Conservation (phyloP, 2,329 filamentous ascomycete species). For the Phyllosticta citribraziliensis region DNA sequence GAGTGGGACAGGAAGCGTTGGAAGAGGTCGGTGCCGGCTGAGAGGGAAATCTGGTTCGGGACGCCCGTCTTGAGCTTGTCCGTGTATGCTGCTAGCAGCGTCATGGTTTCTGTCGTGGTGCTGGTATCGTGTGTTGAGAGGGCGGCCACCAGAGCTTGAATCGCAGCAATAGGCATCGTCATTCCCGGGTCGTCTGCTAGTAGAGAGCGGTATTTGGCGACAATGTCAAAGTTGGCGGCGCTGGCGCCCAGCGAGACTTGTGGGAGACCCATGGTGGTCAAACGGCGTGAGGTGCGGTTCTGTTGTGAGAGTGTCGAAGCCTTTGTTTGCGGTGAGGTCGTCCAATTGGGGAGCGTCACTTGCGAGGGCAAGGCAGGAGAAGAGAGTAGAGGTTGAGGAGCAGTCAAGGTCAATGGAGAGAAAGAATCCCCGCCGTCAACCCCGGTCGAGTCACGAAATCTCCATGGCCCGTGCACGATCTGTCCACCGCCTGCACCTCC, state of each 20-base stretch:
- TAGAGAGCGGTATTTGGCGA: slow-evolving; percentile 54
- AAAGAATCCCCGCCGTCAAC: slow-evolving; percentile 3
- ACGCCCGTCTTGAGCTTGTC: slow-evolving; percentile 67
- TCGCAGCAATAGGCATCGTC: slow-evolving; percentile 91
- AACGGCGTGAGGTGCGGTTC: background rate
- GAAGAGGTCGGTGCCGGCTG: slow-evolving; percentile 91
- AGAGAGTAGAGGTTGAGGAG: background rate
- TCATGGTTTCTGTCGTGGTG: slow-evolving; percentile 89
- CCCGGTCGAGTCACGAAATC: slow-evolving; percentile 3
- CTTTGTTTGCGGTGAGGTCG: background rate
- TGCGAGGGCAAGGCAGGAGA: no score
- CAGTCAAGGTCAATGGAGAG: background rate
- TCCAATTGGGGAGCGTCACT: no score
- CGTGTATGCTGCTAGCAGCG: slow-evolving; percentile 70
- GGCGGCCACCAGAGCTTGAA: slow-evolving; percentile 80
- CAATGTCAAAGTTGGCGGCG: slow-evolving; percentile 41
- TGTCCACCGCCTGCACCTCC: background rate
- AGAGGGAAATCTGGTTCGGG: slow-evolving; percentile 81
- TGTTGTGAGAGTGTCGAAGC: background rate
- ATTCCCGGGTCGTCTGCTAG: slow-evolving; percentile 66
- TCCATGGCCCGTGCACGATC: slow-evolving; percentile 1
- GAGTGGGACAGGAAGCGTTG: slow-evolving; percentile 82
- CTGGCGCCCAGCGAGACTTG: background rate
- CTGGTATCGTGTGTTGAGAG: slow-evolving; percentile 69
- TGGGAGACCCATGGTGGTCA: slow-evolving; percentile 2